Base-by-base conservation (phyloP, 208 protist species). In the Trypanosoma boissoni region DNA sequence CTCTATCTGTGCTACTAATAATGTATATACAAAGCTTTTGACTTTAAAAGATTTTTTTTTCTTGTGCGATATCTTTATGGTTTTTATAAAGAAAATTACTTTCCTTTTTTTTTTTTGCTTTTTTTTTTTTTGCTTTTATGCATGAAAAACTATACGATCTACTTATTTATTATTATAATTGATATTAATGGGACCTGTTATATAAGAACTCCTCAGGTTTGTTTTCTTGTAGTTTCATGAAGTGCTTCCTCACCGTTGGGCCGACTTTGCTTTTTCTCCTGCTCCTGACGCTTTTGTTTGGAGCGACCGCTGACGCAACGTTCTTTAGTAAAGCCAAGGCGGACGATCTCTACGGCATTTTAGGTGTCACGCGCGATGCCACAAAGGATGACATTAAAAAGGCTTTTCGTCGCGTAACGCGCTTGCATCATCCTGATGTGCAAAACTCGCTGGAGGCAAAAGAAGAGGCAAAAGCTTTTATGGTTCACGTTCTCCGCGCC, bases 351-450 rank as follows among this genome's bases (percentile, higher is more conserved):
- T 97, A 97, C 65, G 64, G 46, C 3, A 73, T 79, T 8, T 73
- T 97, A 9, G 86, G 83, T 26, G 58, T 97, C 0, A 1, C 49
- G 0, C 63, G 58, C 23, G 57, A 55, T 0, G 84, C 86, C 9
- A 78, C 72, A 45, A 76, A 81, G 61, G 65, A 58, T 3, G 81
- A 91, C 24, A 86, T 97, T 51, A 82, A 82, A 31, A 78, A 75
- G 24, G 83, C 90, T 1, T 97, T 95, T 52, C 78, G 87, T 16
- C 55, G 58, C 10, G 64, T 91, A 21, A 82, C 90, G 3, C 75
- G 86, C 1, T 61, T 83, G 51, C 73, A 88, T 41, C 92, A 97
- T 68, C 92, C 92, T 20, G 92, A 97, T 55, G 36, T 91, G n/a
- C 92, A 96, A 51, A 84, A 94, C 8, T 78, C 68, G 21, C 68